Evolutionary conservation across 352 stramenopile genomes (phyloP).

Genomic region (Phytophthora fragariae): DNA sequence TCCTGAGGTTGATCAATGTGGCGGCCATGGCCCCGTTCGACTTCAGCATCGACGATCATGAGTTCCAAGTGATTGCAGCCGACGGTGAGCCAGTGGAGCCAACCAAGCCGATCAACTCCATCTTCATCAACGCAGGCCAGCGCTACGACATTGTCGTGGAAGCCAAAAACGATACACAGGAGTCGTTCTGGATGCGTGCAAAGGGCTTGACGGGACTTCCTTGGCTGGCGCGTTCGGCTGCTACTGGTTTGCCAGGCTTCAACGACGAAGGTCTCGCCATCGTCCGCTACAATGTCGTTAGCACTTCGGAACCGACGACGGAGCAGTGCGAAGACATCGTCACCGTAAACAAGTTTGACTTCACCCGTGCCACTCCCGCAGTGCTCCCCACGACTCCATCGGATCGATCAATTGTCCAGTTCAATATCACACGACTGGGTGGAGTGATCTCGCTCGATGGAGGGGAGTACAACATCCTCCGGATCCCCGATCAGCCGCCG

Average conservation of each 20-base stretch:
- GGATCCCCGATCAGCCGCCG: constrained; percentile 25
- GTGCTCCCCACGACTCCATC: constrained; percentile 17
- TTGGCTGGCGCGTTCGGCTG: constrained; percentile 23
- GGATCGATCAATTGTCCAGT: constrained; percentile 39
- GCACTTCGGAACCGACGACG: constrained; percentile 24
- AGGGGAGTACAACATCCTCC: constrained; percentile 27
- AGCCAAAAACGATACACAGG: constrained; percentile 27
- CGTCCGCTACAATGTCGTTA: constrained; percentile 23
- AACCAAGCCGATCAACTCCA: constrained; percentile 30
- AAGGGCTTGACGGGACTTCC: constrained; percentile 27
- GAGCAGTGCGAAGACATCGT: constrained; percentile 15
- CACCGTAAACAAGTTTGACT: constrained; percentile 39
- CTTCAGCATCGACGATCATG: constrained; percentile 47
- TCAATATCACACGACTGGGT: constrained; percentile 21
- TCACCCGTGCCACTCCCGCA: constrained; percentile 6
- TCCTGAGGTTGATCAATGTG: constrained; percentile 43
- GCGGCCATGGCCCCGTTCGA: constrained; percentile 39
- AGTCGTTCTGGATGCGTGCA: constrained; percentile 45
- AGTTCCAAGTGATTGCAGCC: constrained; percentile 41
- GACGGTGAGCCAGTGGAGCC: constrained; percentile 34
- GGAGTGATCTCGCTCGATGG: constrained; percentile 37
- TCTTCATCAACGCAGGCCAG: constrained; percentile 43
- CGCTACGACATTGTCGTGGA: constrained; percentile 42
- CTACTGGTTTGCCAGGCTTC: constrained; percentile 21
- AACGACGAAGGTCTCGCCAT: constrained; percentile 38